Evolutionary conservation across 2,329 filamentous ascomycete genomes (phyloP), one percentile per base, ranked within the genome.

Genomic region (Xylariaceae sp.): DNA sequence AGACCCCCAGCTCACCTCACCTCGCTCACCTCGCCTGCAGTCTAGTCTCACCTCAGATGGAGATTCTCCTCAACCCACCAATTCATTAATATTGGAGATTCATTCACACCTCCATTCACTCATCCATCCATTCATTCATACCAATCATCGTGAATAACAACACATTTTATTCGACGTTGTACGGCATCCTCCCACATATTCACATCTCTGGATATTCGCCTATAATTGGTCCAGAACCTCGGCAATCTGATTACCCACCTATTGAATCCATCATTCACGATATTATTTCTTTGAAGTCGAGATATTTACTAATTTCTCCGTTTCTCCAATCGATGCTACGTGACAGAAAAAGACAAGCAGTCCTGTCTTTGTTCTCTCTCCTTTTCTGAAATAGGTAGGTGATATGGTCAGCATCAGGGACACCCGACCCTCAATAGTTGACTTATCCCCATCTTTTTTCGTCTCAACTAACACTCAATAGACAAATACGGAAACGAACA

Each of bases 141-240:
- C 13, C 44, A n/a, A 47, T 47, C 44, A 47, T 47, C 15, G 15
- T 23, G 10, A 51, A 51, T 39, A 52, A 45, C n/a, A 45, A 30
- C 23, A 30, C 23, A 30, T 30, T 30, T 4, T 45, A n/a, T 13
- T 34, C 18, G 48, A 10, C 23, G 48, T 50, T 23, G 48, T 30
- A 34, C 48, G 13, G 11, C 48, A 13, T 30, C 18, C 47, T 49
- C 6, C 47, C 15, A 7, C 37, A 51, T 51, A 57, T 50, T 62
- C 61, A 63, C 45, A 57, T 55, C 17, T 42, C 7, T 6, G 18
- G 18, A 56, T 34, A 49, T 34, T 50, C 49, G 49, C 17, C 15
- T 9, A 15, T 17, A 18, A 62, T 60, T 62, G 60, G 58, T 48
- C 35, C n/a, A 23, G 11, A 30, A 30, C 42, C 58, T 60, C 60